Evolutionary conservation across 495 filamentous ascomycete species (phyloP).

Genomic region (Hypomontagnella monticulosa): DNA sequence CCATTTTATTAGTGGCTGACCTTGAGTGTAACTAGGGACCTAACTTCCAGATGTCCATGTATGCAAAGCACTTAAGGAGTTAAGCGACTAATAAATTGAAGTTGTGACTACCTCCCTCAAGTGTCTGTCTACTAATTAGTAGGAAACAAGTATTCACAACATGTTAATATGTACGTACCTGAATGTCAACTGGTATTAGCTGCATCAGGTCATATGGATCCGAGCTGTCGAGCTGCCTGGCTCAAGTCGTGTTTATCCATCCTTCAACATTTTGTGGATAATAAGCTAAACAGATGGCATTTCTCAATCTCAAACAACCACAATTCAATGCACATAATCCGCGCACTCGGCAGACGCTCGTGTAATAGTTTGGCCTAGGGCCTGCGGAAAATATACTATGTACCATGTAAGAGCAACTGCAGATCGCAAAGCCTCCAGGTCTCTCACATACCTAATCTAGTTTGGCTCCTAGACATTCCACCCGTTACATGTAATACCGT

Average conservation of each 20-base stretch:
- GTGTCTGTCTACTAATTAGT: too few species aligned
- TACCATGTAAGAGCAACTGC: slow-evolving; percentile 21
- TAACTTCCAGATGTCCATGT: too few species aligned
- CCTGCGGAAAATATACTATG: slow-evolving; percentile 27
- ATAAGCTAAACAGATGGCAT: slow-evolving; percentile 25
- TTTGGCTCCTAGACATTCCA: slow-evolving; percentile 16
- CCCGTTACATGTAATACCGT: neutral
- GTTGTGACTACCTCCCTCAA: neutral
- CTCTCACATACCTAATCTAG: slow-evolving; percentile 14
- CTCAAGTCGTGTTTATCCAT: slow-evolving; percentile 36
- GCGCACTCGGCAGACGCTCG: slow-evolving; percentile 28
- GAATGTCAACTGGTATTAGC: slow-evolving; percentile 15
- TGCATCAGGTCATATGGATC: slow-evolving; percentile 34
- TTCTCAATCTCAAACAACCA: slow-evolving; percentile 37
- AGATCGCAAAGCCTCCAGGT: slow-evolving; percentile 26
- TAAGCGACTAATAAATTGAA: neutral
- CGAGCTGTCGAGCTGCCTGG: slow-evolving; percentile 1
- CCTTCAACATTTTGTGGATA: slow-evolving; percentile 30
- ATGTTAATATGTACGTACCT: too few species aligned
- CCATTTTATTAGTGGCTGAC: too few species aligned
- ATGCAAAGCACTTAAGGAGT: neutral
- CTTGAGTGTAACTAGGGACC: too few species aligned
- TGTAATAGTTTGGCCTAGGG: slow-evolving; percentile 8
- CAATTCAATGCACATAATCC: slow-evolving; percentile 29
- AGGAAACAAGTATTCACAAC: too few species aligned